Conservation (phyloP, 768 basidiomycete genomes). For the Amanita polypyramis region DNA sequence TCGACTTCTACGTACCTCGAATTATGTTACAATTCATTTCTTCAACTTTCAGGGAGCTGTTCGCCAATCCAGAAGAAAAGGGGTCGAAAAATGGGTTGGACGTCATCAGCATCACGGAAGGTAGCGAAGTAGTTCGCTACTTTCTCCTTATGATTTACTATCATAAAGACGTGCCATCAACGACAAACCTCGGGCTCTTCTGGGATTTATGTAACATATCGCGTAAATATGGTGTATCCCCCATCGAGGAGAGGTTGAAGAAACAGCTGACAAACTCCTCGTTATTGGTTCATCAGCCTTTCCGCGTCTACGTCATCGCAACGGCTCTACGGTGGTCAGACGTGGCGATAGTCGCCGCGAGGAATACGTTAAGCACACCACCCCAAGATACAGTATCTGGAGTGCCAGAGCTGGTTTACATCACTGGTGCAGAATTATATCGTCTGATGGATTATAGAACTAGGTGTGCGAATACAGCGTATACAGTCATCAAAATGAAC, state of each 20-base stretch:
- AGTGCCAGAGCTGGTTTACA: background rate
- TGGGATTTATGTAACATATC: background rate
- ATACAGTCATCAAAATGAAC: background rate
- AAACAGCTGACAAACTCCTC: background rate
- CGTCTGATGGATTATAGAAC: background rate
- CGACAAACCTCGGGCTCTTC: background rate
- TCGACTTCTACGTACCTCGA: slow-evolving; percentile 20
- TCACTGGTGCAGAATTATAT: slow-evolving; percentile 1
- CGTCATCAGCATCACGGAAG: slow-evolving; percentile 9
- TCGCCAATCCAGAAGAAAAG: background rate
- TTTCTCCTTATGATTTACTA: slow-evolving; percentile 3
- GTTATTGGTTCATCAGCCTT: background rate
- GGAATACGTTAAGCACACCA: background rate
- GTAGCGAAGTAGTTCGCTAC: slow-evolving; percentile 6
- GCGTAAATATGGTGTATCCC: background rate
- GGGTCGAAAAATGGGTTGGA: slow-evolving; percentile 1
- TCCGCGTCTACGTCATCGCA: background rate
- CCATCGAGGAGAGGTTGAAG: background rate
- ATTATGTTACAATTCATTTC: slow-evolving; percentile 19
- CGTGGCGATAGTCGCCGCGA: background rate
- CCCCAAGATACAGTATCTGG: background rate
- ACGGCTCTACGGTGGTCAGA: background rate
- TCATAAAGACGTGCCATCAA: background rate
- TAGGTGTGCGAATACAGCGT: background rate
- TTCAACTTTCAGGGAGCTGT: slow-evolving; percentile 20